Evolutionary conservation across 257 asterid species (phyloP), one percentile per base, ranked within the genome.

Genomic region (Solanum medicagineum): DNA sequence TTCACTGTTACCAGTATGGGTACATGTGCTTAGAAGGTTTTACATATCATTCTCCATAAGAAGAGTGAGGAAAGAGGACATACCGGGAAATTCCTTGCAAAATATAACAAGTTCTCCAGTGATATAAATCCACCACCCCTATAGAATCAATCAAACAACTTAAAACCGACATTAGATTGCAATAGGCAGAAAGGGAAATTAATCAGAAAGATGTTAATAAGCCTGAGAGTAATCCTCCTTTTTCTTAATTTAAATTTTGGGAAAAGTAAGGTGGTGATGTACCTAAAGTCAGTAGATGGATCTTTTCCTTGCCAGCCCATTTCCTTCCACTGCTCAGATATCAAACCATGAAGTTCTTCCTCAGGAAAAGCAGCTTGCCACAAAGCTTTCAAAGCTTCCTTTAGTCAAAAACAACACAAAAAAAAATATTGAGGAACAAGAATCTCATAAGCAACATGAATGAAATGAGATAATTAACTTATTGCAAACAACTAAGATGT

Each of bases 281-380:
- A 94, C 99, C 99, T 91, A 88, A 97, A 97, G 92, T 97, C 99
- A 84, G 99, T 97, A 47, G 99, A 94, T 32, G 99, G 99, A 89
- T 97, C 99, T 92, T 97, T 97, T 62, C 99, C 99, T 89, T 97
- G 99, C 99, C 99, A 97, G 87, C 99, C 99, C 99, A 97, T 97
- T 88, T 97, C 98, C 87, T 97, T 97, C 99, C 99, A 97, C 90
- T 95, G 99, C 86, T 97, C 99, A 69, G 99, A 95, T 90, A 97
- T 90, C 89, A 95, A 91, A 87, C 98, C 95, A n/a, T 14, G 85
- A 49, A 95, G 94, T 85, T 92, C 93, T 89, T 94, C 95, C 86
- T 89, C 94, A 15, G 99, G 99, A 89, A 95, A 97, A 87, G 99
- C 92, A 83, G 94, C 97, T 89, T 89, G 47, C 99, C 99, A 97